Conservation (phyloP, 2,329 filamentous ascomycete genomes). For the Zelopaecilomyces penicillatus region DNA sequence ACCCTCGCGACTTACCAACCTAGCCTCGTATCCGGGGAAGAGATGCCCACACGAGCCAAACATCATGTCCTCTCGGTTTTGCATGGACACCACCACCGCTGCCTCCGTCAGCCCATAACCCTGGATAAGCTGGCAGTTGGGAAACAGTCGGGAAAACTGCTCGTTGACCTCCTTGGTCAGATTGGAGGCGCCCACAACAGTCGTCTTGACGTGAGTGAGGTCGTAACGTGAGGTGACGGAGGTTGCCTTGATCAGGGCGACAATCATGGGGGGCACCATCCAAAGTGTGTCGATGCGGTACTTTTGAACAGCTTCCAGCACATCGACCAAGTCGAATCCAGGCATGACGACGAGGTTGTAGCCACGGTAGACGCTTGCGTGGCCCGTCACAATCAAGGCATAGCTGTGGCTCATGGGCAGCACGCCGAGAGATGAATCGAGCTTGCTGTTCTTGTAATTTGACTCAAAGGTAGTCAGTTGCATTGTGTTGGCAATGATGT, state of each 20-base stretch:
- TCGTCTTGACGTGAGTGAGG: conserved; percentile 53
- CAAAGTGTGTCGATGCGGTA: conserved; percentile 60
- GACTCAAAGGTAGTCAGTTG: conserved; percentile 45
- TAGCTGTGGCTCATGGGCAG: conserved; percentile 75
- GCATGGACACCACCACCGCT: conserved; percentile 57
- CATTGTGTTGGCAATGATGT: conserved; percentile 64
- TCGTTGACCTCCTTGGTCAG: conserved; percentile 64
- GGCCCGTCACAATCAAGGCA: conserved; percentile 60
- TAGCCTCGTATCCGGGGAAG: conserved; percentile 54
- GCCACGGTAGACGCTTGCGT: conserved; percentile 57
- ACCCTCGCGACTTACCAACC: conserved; percentile 60
- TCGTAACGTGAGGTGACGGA: conserved; percentile 58
- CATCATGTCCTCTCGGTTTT: conserved; percentile 54
- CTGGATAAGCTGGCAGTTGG: conserved; percentile 56
- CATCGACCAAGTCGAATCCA: conserved; percentile 61
- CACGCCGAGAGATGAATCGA: conserved; percentile 45
- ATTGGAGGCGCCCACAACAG: conserved; percentile 73
- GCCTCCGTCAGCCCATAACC: conserved; percentile 73
- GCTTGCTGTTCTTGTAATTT: conserved; percentile 10
- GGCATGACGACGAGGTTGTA: conserved; percentile 63
- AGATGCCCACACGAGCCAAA: conserved; percentile 66
- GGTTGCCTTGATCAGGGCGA: conserved; percentile 61
- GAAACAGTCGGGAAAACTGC: conserved; percentile 53
- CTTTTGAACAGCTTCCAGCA: conserved; percentile 54
- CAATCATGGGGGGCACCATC: conserved; percentile 72